Evolutionary conservation across 2,329 filamentous ascomycete species (phyloP).

Genomic region (Thyridium curvatum): DNA sequence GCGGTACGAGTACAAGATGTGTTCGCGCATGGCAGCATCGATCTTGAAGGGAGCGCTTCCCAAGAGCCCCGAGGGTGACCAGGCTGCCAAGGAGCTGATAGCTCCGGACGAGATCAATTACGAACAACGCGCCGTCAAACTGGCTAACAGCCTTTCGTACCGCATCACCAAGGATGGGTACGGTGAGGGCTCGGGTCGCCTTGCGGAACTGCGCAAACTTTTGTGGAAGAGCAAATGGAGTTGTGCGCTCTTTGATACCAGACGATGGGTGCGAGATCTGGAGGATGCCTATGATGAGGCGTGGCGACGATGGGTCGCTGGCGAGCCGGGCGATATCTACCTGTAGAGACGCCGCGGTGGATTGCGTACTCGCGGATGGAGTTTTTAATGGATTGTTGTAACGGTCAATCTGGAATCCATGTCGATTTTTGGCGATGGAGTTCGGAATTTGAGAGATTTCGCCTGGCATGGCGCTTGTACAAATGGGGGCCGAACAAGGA

Average conservation of each 20-base stretch:
- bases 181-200: constrained; percentile 56
- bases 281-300: constrained; percentile 84
- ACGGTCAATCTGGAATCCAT: not conserved
- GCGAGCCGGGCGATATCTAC: constrained; percentile 90
- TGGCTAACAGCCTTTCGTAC: constrained; percentile 62
- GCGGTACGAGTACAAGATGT: constrained; percentile 97
- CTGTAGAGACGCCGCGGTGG: constrained; percentile 33
- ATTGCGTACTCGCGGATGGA: too few relatives aligned
- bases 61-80: constrained; percentile 57
- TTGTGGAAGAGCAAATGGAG: constrained; percentile 80
- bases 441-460: too few relatives aligned
- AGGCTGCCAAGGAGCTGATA: constrained; percentile 69
- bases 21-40: constrained; percentile 92
- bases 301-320: constrained; percentile 81
- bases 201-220: constrained; percentile 73
- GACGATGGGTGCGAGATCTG: constrained; percentile 82
- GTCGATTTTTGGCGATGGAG: too few relatives aligned
- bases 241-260: constrained; percentile 86
- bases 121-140: constrained; percentile 65
- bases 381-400: not conserved
- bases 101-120: constrained; percentile 75
- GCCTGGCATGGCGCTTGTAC: too few relatives aligned
- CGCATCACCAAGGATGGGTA: constrained; percentile 28
- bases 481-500: too few relatives aligned
- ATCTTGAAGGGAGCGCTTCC: constrained; percentile 88